phyloP scores from a whole-genome alignment of 1,284 basidiomycete species.

The Pseudozyma sp. region DNA sequence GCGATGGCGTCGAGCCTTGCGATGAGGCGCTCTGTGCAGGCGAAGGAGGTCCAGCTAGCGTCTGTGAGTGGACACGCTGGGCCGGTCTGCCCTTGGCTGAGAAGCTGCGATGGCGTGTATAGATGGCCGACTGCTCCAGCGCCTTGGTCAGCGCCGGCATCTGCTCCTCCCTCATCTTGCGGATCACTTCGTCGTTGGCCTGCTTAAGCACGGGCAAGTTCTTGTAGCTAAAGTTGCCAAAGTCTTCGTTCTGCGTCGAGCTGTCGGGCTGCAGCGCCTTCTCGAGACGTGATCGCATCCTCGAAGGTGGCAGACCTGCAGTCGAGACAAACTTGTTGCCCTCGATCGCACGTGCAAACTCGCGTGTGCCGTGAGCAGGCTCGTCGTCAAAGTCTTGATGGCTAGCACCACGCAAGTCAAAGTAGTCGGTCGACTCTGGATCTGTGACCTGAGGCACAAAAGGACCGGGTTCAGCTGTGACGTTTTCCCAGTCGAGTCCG shows the following conservation, averaged over 20 bases:
- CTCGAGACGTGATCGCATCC: conserved; percentile 42
- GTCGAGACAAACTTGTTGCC: conserved; percentile 50
- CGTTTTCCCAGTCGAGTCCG: conserved; percentile 91
- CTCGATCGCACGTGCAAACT: conserved; percentile 57
- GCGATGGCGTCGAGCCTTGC: conserved; percentile 88
- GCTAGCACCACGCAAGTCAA: conserved; percentile 92
- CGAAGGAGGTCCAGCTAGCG: conserved; percentile 71
- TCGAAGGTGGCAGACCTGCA: conserved; percentile 69
- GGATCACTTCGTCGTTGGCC: conserved; percentile 97
- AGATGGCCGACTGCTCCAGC: conserved; percentile 49
- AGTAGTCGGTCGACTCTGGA: conserved; percentile 98
- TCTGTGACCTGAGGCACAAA: conserved; percentile 96
- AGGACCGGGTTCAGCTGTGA: conserved; percentile 87
- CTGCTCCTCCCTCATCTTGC: conserved; percentile 77
- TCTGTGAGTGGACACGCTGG: conserved; percentile 46
- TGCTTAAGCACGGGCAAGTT: conserved; percentile 96
- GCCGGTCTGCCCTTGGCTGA: conserved; percentile 52
- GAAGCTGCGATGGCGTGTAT: conserved; percentile 60
- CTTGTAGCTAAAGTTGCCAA: conserved; percentile 98
- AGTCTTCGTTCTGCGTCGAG: conserved; percentile 77
- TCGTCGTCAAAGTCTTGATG: conserved; percentile 89
- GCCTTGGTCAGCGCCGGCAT: conserved; percentile 55
- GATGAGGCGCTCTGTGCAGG: conserved; percentile 93
- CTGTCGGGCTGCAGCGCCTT: conserved; percentile 31
- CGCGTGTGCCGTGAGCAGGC: conserved; percentile 58